Conservation (phyloP, 2,329 filamentous ascomycete species). For the Didymella pinodella region DNA sequence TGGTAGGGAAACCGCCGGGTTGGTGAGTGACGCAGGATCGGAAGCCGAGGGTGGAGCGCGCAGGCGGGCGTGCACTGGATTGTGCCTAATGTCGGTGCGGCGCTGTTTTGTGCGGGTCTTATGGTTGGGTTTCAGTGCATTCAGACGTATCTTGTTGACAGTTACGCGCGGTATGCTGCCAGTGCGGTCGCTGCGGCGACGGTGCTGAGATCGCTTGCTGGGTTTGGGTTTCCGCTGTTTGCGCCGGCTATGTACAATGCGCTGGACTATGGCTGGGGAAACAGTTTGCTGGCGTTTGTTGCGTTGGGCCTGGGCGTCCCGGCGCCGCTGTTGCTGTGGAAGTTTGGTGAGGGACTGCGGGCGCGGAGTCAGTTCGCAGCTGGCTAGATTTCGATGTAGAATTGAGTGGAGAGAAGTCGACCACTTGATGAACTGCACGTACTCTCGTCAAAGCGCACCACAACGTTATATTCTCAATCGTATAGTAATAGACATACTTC, state of each 20-base stretch:
- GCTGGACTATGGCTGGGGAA: constrained; percentile 55
- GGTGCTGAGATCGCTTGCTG: constrained; percentile 54
- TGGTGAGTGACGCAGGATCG: too few relatives aligned
- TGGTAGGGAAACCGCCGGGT: too few relatives aligned
- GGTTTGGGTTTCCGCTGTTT: constrained; percentile 56
- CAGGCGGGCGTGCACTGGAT: constrained; percentile 62
- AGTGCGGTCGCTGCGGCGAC: constrained; percentile 56
- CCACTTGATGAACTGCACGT: too few relatives aligned
- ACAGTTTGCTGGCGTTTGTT: constrained; percentile 50
- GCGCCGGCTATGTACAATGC: constrained; percentile 52
- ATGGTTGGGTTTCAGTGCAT: constrained; percentile 57
- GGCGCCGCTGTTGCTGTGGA: constrained; percentile 62
- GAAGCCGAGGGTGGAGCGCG: constrained; percentile 55
- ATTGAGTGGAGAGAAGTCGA: too few relatives aligned
- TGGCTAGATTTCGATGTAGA: too few relatives aligned
- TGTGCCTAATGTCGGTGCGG: constrained; percentile 53
- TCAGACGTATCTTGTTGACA: constrained; percentile 57
- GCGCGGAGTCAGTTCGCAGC: constrained; percentile 60
- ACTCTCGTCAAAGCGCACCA: too few relatives aligned
- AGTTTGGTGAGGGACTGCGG: constrained; percentile 57
- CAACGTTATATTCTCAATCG: too few relatives aligned
- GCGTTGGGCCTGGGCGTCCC: constrained; percentile 52
- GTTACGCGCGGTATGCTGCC: constrained; percentile 56
- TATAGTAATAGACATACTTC: too few relatives aligned
- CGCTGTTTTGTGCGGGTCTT: constrained; percentile 58